Conservation (phyloP, 1,284 basidiomycete genomes). For the Leccinum huronense region DNA sequence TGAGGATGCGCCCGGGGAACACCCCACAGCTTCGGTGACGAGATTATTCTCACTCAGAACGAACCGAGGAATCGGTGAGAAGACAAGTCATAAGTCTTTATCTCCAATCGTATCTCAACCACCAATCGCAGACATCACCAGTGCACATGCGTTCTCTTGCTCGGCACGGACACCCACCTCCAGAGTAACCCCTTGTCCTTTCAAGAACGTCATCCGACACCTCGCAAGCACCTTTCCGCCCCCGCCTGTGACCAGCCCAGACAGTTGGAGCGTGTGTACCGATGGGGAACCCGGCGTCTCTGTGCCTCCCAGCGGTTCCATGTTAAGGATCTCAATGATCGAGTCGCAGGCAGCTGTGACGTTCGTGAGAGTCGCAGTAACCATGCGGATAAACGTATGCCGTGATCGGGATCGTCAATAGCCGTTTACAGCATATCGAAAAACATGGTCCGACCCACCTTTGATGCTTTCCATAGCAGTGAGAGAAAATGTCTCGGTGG, state of each 20-base stretch:
- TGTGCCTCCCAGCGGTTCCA: constrained; percentile 93
- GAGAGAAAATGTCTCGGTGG: constrained; percentile 93
- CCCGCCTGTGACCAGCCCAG: constrained; percentile 85
- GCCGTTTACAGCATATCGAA: constrained; percentile 7
- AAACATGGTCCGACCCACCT: constrained; percentile 51
- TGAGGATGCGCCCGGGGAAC: neutral
- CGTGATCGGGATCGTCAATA: constrained; percentile 20
- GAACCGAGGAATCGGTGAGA: neutral
- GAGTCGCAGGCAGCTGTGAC: constrained; percentile 84
- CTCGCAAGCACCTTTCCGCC: constrained; percentile 92
- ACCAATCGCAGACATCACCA: constrained; percentile 90
- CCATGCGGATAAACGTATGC: constrained; percentile 17
- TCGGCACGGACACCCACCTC: constrained; percentile 94
- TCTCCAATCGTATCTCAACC: constrained; percentile 41
- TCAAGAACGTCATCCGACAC: constrained; percentile 93
- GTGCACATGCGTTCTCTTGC: constrained; percentile 78
- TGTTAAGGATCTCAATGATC: constrained; percentile 90
- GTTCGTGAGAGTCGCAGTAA: constrained; percentile 10
- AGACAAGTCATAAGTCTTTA: neutral
- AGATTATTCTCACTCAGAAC: neutral
- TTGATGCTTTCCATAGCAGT: constrained; percentile 92
- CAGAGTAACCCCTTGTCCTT: constrained; percentile 91
- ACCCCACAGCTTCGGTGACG: constrained; percentile 4
- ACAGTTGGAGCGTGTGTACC: constrained; percentile 93
- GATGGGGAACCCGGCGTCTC: constrained; percentile 79